A percentile compares a stretch with the other conserved stretches of the same genome.
Evolutionary conservation across 352 stramenopile genomes (phyloP).

Genomic region (Phytophthora litchii): DNA sequence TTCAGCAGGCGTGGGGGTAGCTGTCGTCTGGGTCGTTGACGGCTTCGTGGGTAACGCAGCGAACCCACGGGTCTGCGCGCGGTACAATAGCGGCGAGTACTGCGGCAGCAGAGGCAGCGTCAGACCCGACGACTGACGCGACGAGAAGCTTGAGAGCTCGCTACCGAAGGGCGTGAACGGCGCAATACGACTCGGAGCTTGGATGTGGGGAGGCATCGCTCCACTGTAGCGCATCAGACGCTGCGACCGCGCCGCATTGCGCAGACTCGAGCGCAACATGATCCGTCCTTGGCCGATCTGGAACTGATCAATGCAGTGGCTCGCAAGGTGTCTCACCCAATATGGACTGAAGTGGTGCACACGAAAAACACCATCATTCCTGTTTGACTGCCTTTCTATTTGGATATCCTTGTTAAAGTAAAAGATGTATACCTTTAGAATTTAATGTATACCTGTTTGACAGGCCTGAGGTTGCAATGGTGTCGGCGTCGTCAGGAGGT

Average conservation of each 20-base stretch:
- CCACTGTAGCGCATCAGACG: constrained; percentile 33
- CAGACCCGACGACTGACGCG: constrained; percentile 11
- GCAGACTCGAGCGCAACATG: constrained; percentile 56
- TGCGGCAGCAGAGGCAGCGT: constrained; percentile 21
- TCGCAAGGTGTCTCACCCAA: constrained; percentile 24
- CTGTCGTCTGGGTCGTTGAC: constrained; percentile 2
- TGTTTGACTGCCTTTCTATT: constrained; percentile 14
- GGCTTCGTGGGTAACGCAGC: constrained; percentile 49
- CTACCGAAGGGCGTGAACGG: constrained; percentile 11
- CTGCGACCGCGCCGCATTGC: constrained; percentile 44
- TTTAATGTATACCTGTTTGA: constrained; percentile 17
- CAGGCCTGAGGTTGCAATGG: constrained; percentile 39
- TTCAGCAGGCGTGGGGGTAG: constrained; percentile 36
- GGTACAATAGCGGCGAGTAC: constrained; percentile 27
- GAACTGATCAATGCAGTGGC: constrained; percentile 28
- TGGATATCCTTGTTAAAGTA: background rate
- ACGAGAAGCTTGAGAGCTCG: constrained; percentile 27
- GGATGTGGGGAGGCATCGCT: constrained; percentile 8
- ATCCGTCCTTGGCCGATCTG: constrained; percentile 17
- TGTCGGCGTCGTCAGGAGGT: constrained; percentile 54
- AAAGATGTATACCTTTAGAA: constrained; percentile 6
- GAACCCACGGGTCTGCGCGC: constrained; percentile 46
- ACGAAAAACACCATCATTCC: constrained; percentile 16
- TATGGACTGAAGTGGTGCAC: constrained; percentile 9
- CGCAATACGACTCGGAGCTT: constrained; percentile 8